Evolutionary conservation across 164 flowering plant species (phyloP).

Genomic region (Piper longum): DNA sequence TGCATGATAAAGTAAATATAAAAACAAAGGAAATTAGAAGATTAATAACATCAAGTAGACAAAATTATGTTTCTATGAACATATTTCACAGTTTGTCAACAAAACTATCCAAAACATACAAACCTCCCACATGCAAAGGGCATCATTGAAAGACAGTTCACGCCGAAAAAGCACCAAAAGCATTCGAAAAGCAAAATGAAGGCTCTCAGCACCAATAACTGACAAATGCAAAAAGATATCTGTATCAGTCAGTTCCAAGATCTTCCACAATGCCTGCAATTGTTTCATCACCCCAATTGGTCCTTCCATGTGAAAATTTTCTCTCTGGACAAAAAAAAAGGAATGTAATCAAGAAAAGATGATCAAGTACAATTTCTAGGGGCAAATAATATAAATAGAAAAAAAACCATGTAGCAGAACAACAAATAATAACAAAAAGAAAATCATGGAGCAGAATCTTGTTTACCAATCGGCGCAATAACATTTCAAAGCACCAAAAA

Average conservation of each 20-base stretch:
- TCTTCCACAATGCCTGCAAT: conserved; percentile 58
- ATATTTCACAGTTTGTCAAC: not conserved
- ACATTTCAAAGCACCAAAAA: conserved; percentile 97
- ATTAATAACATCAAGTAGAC: not conserved
- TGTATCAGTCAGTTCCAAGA: conserved; percentile 56
- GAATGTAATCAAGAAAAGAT: not conserved
- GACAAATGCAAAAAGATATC: conserved; percentile 69
- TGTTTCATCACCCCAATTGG: conserved; percentile 84
- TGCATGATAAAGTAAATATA: too few relatives aligned
- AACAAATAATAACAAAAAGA: not conserved
- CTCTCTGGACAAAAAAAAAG: conserved; percentile 37
- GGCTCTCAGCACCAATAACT: conserved; percentile 74
- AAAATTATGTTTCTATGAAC: not conserved
- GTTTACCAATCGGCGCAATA: conserved; percentile 76
- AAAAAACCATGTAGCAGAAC: not conserved
- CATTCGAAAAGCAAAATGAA: conserved; percentile 91
- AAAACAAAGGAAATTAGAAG: not conserved
- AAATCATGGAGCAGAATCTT: not conserved
- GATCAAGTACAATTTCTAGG: not conserved
- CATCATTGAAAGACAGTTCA: conserved; percentile 67
- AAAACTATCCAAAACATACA: conserved; percentile 11
- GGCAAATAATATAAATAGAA: not conserved
- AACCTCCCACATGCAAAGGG: conserved; percentile 97
- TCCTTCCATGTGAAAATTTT: conserved; percentile 85
- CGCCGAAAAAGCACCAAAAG: conserved; percentile 83